These are phyloP conservation scores for Jaltomata sinuosa DNA, from an alignment of 257 asterid genomes.

Conservation along the genomic window DNA sequence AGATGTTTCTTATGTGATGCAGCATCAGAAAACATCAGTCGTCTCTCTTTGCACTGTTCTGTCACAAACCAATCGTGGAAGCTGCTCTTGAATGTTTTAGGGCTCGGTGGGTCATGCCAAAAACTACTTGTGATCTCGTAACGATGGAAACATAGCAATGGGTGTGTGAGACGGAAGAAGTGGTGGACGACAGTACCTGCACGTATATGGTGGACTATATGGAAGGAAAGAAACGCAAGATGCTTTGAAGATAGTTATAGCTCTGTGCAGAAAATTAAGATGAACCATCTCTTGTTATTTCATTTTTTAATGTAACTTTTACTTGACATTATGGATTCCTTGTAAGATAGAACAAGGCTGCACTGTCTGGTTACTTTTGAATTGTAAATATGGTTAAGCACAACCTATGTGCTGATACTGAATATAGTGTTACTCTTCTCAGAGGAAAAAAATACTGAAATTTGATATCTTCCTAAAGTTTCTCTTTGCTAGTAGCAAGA, in stretches of 20 bases:
- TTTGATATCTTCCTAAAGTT: not conserved
- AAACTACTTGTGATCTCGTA: not conserved
- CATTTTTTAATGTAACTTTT: not conserved
- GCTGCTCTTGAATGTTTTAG: not conserved
- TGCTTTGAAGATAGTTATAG: not conserved
- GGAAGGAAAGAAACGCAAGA: too few relatives aligned
- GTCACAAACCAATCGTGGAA: not conserved
- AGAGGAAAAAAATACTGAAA: not conserved
- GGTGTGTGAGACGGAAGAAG: not conserved
- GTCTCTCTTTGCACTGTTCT: too few relatives aligned
- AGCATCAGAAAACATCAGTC: not conserved
- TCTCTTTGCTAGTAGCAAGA: not conserved
- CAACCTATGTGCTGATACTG: not conserved
- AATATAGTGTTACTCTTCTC: not conserved
- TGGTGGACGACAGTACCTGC: not conserved
- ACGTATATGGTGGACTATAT: too few relatives aligned
- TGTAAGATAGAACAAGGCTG: not conserved
- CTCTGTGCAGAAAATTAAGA: not conserved
- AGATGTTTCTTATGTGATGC: not conserved
- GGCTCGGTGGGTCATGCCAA: not conserved
- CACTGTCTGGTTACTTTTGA: not conserved
- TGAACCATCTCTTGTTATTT: not conserved
- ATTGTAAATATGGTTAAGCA: not conserved
- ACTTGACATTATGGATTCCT: not conserved
- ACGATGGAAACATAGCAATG: not conserved